Evolutionary conservation across 2,329 filamentous ascomycete species (phyloP).

Genomic region (Cryphonectria japonica): DNA sequence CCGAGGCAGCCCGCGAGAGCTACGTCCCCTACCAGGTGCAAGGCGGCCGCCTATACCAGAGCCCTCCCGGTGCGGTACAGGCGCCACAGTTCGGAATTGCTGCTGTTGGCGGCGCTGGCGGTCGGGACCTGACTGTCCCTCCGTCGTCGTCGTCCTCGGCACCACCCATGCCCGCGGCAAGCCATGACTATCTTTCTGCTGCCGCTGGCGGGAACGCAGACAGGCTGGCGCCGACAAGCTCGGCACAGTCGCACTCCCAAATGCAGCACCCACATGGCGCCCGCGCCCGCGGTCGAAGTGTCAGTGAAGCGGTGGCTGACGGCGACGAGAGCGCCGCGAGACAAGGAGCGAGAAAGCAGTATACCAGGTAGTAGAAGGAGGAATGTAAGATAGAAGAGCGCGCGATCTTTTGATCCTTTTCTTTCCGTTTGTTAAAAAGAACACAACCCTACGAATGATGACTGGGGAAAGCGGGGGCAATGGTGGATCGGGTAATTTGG

Average conservation of each 20-base stretch:
- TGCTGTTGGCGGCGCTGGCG: not conserved
- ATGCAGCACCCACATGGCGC: constrained; percentile 15
- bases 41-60: constrained; percentile 13
- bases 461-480: not conserved
- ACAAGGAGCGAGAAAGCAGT: constrained; percentile 15
- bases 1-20: constrained; percentile 23
- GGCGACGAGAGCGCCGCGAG: constrained; percentile 8
- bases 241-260: not conserved
- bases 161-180: not conserved
- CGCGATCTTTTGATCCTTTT: not conserved
- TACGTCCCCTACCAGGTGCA: constrained; percentile 21
- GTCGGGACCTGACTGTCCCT: constrained; percentile 10
- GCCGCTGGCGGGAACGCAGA: constrained; percentile 2
- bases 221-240: constrained; percentile 4
- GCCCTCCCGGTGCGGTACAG: constrained; percentile 7
- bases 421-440: not conserved
- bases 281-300: constrained; percentile 21
- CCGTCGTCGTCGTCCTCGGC: not conserved
- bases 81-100: not conserved
- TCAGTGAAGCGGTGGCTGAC: constrained; percentile 17
- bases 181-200: constrained; percentile 4
- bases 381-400: not conserved
- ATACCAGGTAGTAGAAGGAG: constrained; percentile 9
- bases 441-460: not conserved
- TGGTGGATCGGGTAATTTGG: not conserved